A percentile compares a stretch with the other conserved stretches of the same genome.
Conservation (phyloP, 1,284 basidiomycete genomes). For the Amylostereum chailletii region DNA sequence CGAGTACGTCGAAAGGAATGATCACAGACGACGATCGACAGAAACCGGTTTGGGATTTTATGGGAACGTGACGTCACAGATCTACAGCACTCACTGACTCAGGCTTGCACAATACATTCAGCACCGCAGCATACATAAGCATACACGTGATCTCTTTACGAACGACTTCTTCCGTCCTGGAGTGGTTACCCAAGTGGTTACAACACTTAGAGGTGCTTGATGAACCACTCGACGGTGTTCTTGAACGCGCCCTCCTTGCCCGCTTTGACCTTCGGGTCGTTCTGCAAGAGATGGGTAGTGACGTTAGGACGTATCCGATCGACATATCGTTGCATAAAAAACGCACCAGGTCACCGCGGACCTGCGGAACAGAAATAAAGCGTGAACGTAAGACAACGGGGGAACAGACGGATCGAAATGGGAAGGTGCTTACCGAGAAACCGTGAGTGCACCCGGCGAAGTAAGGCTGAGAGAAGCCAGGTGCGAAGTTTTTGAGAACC, state of each 20-base stretch:
- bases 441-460: conserved; percentile 42
- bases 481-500: conserved; percentile 44
- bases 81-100: no score
- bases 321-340: not conserved
- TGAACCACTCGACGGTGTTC: conserved; percentile 24
- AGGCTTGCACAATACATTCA: no score
- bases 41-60: no score
- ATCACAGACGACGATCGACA: no score
- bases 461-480: conserved; percentile 34
- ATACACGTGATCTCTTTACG: no score
- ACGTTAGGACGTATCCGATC: conserved; percentile 1
- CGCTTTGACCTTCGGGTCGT: conserved; percentile 21
- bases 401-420: not conserved
- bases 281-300: conserved; percentile 14
- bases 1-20: no score
- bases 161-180: no score
- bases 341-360: conserved; percentile 23
- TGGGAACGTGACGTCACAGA: no score
- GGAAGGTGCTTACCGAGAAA: conserved; percentile 29
- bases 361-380: not conserved
- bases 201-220: conserved; percentile 12
- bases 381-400: not conserved
- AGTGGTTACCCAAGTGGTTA: no score
- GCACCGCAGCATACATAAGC: no score
- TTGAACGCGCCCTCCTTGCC: conserved; percentile 32